A percentile compares a stretch with the other conserved stretches of the same genome.
phyloP scores from a whole-genome alignment of 257 asterid genomes.

The Mentha longifolia region DNA sequence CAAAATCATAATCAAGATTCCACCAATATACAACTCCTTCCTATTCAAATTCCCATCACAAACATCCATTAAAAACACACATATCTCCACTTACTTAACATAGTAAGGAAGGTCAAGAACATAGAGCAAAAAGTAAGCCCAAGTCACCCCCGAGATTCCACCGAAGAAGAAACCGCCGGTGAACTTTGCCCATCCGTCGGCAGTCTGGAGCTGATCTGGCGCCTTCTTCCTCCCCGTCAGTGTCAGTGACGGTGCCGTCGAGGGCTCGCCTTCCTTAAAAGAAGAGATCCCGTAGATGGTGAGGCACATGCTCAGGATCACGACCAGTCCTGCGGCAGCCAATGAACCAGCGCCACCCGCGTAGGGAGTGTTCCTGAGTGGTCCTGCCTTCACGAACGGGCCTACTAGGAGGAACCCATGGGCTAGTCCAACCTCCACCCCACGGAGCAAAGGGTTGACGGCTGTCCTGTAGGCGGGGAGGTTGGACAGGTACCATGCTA shows the following conservation, averaged over 20 bases:
- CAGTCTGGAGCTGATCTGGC: constrained; percentile 89
- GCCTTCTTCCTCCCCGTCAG: constrained; percentile 83
- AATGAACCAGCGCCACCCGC: constrained; percentile 78
- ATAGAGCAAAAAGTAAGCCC: constrained; percentile 93
- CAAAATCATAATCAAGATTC: constrained; percentile 7
- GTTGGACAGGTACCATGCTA: constrained; percentile 96
- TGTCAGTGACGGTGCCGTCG: constrained; percentile 75
- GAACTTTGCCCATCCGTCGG: constrained; percentile 94
- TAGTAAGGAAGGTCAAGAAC: constrained; percentile 90
- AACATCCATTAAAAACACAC: background rate
- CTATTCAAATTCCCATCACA: constrained; percentile 10
- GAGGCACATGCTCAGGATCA: constrained; percentile 69
- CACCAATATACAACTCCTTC: constrained; percentile 23
- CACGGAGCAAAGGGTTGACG: constrained; percentile 75
- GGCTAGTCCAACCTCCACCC: constrained; percentile 85
- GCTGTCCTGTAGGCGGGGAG: constrained; percentile 91
- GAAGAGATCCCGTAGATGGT: constrained; percentile 82
- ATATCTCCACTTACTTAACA: constrained; percentile 49
- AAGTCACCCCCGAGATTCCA: constrained; percentile 88
- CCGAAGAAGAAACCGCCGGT: constrained; percentile 98
- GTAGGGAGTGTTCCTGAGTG: constrained; percentile 65
- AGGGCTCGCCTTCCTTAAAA: constrained; percentile 79
- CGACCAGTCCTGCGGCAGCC: constrained; percentile 85
- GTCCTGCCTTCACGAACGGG: constrained; percentile 82
- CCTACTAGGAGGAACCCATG: constrained; percentile 92